Percentiles rank a stretch among this genome's conserved stretches.
These are phyloP conservation scores for Calonectria naviculata DNA, from an alignment of 2,329 filamentous ascomycete species.

Conservation along the genomic window DNA sequence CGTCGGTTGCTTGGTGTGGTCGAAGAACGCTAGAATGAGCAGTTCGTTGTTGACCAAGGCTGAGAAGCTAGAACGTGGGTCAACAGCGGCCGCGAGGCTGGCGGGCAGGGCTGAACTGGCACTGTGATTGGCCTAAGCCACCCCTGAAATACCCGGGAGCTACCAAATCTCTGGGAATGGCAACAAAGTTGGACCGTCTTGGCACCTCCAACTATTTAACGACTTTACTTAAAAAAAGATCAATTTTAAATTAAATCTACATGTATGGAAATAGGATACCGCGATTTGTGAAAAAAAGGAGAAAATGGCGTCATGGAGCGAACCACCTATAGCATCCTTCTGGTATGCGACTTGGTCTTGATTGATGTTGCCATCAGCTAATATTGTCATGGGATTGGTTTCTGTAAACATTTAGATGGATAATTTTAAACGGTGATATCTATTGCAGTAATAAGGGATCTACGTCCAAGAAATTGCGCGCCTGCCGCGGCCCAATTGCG, in stretches of 20 bases:
- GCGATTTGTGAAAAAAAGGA: background rate
- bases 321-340: background rate
- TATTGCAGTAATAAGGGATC: background rate
- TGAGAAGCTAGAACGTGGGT: conserved; percentile 17
- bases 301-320: background rate
- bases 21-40: background rate
- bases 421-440: background rate
- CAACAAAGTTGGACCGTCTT: conserved; percentile 10
- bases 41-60: conserved; percentile 32
- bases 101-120: background rate
- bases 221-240: conserved; percentile 8
- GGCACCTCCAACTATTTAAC: background rate
- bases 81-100: conserved; percentile 12
- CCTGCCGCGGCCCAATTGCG: background rate
- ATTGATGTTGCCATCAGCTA: background rate
- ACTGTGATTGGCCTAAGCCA: conserved; percentile 34
- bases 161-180: conserved; percentile 34
- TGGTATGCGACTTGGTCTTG: background rate
- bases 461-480: background rate
- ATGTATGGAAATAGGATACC: background rate
- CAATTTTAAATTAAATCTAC: background rate
- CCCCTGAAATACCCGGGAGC: conserved; percentile 40
- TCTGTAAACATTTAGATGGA: background rate
- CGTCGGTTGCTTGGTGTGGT: background rate
- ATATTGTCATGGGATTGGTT: background rate